Evolutionary conservation across 345 rosid genomes (phyloP), one percentile per base, ranked within the genome.

Genomic region (Gossypium thurberi): DNA sequence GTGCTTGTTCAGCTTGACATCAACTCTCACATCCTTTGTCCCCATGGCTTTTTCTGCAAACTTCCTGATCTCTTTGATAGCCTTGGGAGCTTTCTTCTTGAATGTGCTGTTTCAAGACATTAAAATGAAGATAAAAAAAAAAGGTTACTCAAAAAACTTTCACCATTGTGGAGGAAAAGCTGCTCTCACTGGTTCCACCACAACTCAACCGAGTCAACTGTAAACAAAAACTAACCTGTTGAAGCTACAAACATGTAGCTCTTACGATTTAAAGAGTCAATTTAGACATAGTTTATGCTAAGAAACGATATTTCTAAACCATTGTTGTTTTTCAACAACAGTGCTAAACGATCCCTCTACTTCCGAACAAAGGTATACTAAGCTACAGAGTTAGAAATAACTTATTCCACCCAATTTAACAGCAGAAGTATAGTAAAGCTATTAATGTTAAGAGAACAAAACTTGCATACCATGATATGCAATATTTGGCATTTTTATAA

Each of bases 21-120:
- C 84, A 8, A 83, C 84, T 55, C 84, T 77, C 74, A 83, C 88
- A 48, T 83, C 86, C 42, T 75, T 79, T 17, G 86, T 82, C 21
- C 87, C 85, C 87, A 88, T 86, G 21, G 86, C 86, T 56, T 88
- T 84, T 78, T 88, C 76, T 1, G 86, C 84, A 77, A 86, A 88
- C 77, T 84, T 88, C 84, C 86, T 82, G 52, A 88, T 86, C 85
- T 88, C 92, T 81, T 88, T 86, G 14, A 88, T 88, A 11, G 92
- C 92, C 40, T 82, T 88, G 13, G 92, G 92, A n/a, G 90, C 90
- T 64, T 83, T 88, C 87, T 86, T 88, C 85, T 88, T 88, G 72
- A 88, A 88, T n/a, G 92, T 88, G 76, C 87, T 86, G 78, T 77
- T 76, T 53, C 55, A 33, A 66, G 40, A 69, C 28, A 53, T 33